Base-by-base conservation (phyloP, 2,329 filamentous ascomycete genomes). In the Lizonia empirigonia region DNA sequence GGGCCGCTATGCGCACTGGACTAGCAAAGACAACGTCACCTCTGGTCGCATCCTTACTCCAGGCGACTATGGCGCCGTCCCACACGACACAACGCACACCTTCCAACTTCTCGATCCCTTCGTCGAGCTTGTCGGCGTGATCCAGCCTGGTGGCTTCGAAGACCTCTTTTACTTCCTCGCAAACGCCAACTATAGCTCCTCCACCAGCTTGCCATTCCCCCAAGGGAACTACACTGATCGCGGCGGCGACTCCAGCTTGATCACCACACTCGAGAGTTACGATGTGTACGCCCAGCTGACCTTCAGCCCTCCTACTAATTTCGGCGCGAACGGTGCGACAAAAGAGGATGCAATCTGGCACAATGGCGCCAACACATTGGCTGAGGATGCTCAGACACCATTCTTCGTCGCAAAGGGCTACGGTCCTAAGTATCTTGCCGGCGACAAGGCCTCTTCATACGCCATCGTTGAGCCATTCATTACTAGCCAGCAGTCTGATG, bases 71-170 rank as follows among this genome's bases (percentile, higher is more conserved):
- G 77, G 77, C 29, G 75, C 75, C 4, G 75, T 79, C 0, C 73
- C 76, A 0, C 66, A 68, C 16, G 75, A 79, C 53, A 79, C 76
- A 1, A 77, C 74, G 1, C 78, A 80, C 52, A 78, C 77, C 3
- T 80, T 80, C 66, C 76, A 78, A 58, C 68, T 79, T 13, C 58
- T 78, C 10, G 77, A 80, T 45, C 76, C 77, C 0, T 76, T 79
- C 55, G 78, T 76, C 4, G 74, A 80, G 55, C 71, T 80, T 61
- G 69, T 76, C 1, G 78, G 78, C 2, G 69, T 78, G 0, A 75
- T 80, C 36, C 66, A 70, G 7, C 78, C 78, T 2, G 77, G 78
- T 24, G 77, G 77, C n/a, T 80, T 80, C 41, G 78, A 80, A 68
- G 67, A 74, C 2, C 70, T 78, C 4, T 79, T 79, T 63, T 77